Base-by-base conservation (phyloP, 805 yeast genomes). In the Kuraishia molischiana region DNA sequence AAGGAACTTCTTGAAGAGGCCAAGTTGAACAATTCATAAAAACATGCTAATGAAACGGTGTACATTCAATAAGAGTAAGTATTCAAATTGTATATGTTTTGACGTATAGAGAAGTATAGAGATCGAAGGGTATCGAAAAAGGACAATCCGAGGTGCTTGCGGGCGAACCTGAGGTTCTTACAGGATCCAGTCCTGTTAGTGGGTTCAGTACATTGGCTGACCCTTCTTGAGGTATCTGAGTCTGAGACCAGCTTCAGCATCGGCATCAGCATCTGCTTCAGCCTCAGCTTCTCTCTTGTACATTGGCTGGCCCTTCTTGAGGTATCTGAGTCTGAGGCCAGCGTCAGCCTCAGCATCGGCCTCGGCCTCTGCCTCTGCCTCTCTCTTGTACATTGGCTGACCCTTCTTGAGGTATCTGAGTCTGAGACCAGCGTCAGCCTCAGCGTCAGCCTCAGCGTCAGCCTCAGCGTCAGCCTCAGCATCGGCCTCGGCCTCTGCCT, bases 311-410 rank as follows among this genome's bases (percentile, higher is more conserved):
- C 39, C 39, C 45, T 38, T 21, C 6, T 24, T 20, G 37, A 35
- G n/a, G 22, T 26, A 13, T 29, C 34, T 36, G 19, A 19, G 34
- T 34, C 41, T 17, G 19, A 28, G 19, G 32, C 38, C 41, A 11
- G 49, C 38, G 17, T 34, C 41, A 11, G 55, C 55, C 18, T 42
- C 50, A 24, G 52, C 54, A 32, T 44, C 44, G 24, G 54, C 52
- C 9, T 51, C 53, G 36, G 31, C 44, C 6, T 34, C 44, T 17
- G 43, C 37, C 3, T 35, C 40, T 10, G 47, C 45, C 32, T 44
- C 45, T 39, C 48, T 48, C 39, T 46, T 44, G 31, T 41, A 38
- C 32, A 45, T 29, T 9, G 40, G 40, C 37, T 38, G 34, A 11
- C 37, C 34, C 24, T 38, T 28, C 4, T 10, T 17, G 14, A 20